Conservation (phyloP, 2,329 filamentous ascomycete species). For the Cercospora zeae-maydis region DNA sequence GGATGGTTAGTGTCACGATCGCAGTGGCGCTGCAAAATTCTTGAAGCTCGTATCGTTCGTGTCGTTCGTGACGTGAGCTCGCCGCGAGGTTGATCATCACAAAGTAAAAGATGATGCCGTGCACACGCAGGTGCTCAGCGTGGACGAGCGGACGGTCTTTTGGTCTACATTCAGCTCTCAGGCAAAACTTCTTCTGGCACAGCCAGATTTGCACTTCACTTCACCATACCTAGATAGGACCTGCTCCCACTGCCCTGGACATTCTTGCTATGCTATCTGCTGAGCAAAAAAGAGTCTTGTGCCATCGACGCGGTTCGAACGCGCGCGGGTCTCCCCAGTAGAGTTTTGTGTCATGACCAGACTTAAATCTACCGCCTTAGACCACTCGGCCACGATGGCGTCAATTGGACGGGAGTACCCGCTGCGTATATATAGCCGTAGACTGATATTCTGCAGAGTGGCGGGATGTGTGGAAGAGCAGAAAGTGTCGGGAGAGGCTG, state of each 20-base stretch:
- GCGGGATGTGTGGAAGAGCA: not conserved
- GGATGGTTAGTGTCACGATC: not conserved
- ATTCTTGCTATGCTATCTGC: too few relatives aligned
- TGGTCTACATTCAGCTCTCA: too few relatives aligned
- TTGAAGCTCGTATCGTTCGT: not conserved
- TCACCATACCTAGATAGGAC: too few relatives aligned
- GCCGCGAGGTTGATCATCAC: too few relatives aligned
- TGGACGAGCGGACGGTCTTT: too few relatives aligned
- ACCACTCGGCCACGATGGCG: conserved; percentile 32
- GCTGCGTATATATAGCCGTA: conserved; percentile 7
- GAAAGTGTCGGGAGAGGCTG: not conserved
- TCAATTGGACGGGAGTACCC: conserved; percentile 13
- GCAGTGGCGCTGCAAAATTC: not conserved
- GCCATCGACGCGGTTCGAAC: conserved; percentile 28
- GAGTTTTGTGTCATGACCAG: conserved; percentile 16
- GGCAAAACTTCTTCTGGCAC: too few relatives aligned
- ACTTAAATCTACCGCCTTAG: conserved; percentile 36
- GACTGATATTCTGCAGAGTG: not conserved
- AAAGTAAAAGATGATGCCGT: too few relatives aligned
- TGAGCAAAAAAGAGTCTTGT: not conserved
- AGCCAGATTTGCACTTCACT: too few relatives aligned
- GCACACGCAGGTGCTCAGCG: too few relatives aligned
- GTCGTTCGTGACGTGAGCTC: too few relatives aligned
- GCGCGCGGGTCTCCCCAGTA: conserved; percentile 31
- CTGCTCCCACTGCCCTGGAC: too few relatives aligned